phyloP scores from a whole-genome alignment of 768 basidiomycete species.

The Suillus ampliporus region DNA sequence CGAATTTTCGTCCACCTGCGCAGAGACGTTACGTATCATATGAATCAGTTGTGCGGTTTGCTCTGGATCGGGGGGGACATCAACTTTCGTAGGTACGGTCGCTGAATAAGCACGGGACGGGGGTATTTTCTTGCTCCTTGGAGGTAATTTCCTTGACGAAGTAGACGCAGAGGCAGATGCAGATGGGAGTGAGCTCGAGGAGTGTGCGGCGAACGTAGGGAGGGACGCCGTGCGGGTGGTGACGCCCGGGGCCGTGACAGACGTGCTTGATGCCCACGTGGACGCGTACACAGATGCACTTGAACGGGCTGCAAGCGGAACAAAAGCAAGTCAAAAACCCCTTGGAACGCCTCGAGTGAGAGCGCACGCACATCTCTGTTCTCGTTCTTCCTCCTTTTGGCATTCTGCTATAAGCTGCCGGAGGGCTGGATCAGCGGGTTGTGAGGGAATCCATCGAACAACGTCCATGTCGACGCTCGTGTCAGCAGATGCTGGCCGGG shows the following conservation, averaged over 20 bases:
- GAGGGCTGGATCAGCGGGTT: neutral
- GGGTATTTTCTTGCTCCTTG: slow-evolving; percentile 1
- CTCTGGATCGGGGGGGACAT: neutral
- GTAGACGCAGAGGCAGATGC: neutral
- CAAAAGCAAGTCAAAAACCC: neutral
- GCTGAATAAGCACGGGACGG: slow-evolving; percentile 2
- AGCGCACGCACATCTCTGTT: neutral
- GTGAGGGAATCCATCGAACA: neutral
- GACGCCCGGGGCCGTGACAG: neutral
- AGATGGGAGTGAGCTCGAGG: neutral
- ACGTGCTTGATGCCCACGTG: neutral
- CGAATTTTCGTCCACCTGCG: slow-evolving; percentile 31
- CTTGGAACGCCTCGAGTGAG: neutral
- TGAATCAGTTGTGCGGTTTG: neutral
- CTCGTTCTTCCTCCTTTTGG: neutral
- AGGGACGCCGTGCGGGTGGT: slow-evolving; percentile 1
- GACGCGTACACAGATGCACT: neutral
- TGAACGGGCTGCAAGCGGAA: neutral
- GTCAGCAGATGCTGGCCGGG: neutral
- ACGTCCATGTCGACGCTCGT: neutral
- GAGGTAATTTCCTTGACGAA: neutral
- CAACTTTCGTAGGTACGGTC: neutral
- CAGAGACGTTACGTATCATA: slow-evolving; percentile 29
- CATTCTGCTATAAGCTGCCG: neutral
- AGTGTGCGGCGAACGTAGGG: neutral